Evolutionary conservation across 2,329 filamentous ascomycete species (phyloP).

Genomic region (Bipolaris sorokiniana): DNA sequence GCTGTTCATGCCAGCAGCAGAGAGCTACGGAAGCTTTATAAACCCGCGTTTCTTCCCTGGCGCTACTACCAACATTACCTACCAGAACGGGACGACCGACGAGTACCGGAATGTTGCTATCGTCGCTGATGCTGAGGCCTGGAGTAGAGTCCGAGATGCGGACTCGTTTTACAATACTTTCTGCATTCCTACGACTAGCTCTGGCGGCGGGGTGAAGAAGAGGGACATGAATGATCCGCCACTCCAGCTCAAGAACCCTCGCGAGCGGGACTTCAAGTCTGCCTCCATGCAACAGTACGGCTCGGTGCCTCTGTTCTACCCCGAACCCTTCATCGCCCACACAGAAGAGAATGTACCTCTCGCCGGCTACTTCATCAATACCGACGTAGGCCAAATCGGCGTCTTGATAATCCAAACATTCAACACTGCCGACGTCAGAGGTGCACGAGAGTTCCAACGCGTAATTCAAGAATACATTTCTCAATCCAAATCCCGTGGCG

Average conservation of each 20-base stretch:
- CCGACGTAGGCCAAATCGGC: constrained; percentile 52
- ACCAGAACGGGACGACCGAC: constrained; percentile 45
- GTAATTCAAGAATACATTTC: constrained; percentile 55
- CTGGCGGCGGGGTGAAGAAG: constrained; percentile 29
- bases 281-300: constrained; percentile 26
- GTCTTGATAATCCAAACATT: constrained; percentile 55
- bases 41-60: constrained; percentile 45
- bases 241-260: constrained; percentile 36
- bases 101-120: constrained; percentile 42
- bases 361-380: constrained; percentile 56
- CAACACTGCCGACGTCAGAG: constrained; percentile 31
- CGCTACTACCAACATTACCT: constrained; percentile 37
- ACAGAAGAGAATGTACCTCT: constrained; percentile 42
- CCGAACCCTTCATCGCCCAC: constrained; percentile 46
- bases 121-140: constrained; percentile 29
- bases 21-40: constrained; percentile 39
- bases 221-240: constrained; percentile 33
- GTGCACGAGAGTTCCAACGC: constrained; percentile 45
- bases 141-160: constrained; percentile 44
- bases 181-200: constrained; percentile 21
- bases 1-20: constrained; percentile 45
- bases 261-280: constrained; percentile 35
- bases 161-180: constrained; percentile 51
- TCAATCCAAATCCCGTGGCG: constrained; percentile 55
- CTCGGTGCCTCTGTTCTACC: constrained; percentile 43